Evolutionary conservation across 352 stramenopile genomes (phyloP), one percentile per base, ranked within the genome.

Genomic region (Phytophthora nicotianae): DNA sequence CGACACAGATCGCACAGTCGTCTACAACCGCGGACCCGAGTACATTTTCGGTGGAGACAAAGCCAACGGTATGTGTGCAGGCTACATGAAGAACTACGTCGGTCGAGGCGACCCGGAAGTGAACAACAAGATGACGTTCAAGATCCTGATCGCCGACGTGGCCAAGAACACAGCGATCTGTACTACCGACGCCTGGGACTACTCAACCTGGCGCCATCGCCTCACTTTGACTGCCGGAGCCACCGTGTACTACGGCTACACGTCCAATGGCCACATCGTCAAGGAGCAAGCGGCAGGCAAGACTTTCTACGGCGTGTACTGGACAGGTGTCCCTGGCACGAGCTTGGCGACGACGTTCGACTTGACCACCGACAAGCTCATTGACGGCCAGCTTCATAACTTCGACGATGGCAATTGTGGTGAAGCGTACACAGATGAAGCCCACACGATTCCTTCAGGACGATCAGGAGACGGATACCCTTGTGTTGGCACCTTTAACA

Each of bases 401-500:
- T 89, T 87, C 54, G 79, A 91, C 51, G 81, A 89, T 41, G 74
- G 74, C 5, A 89, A 87, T 47, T 89, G 79, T 23, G 81, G 79
- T 19, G 69, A 86, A 50, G 70, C 68, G 20, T 86, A 57, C 50
- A 72, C 54, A 3, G 72, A 88, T 11, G 55, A 73, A 57, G 65
- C 72, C 0, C 68, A 74, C 8, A 77, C 51, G 8, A 72, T 85
- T 32, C 66, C 57, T 24, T 75, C 68, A 8, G 75, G 73, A 26
- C 70, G 77, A 26, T 73, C 79, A 35, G 77, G 77, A 38, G 70
- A 88, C 40, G 70, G 77, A 46, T 82, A 79, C 46, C 75, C 81
- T 16, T 89, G 81, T 37, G 65, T 89, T 8, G 81, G 63, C n/a
- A 71, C 71, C 6, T 46, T 86, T 29, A 74, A 62, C 5, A 75